Evolutionary conservation across 2,329 filamentous ascomycete genomes (phyloP), one percentile per base, ranked within the genome.

Genomic region (Claviceps lovelessii): DNA sequence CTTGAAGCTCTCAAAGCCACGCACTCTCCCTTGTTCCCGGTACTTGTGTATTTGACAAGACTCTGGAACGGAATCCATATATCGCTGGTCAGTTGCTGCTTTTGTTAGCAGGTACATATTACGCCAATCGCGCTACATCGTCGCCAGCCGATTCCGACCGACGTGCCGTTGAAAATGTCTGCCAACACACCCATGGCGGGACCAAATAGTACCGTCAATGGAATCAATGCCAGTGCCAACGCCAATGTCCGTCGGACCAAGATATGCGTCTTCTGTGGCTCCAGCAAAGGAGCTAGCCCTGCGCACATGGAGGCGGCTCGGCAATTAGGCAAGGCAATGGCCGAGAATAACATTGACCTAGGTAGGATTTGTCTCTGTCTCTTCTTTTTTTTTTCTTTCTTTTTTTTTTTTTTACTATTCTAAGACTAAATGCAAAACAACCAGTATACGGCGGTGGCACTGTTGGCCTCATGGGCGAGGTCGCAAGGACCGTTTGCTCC

Each of bases 241-340:
- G 23, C 23, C 23, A 23, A 23, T 19, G 9, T 15, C 35, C 64
- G 69, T 52, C 72, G 69, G 58, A 73, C 85, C 57, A 88, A 88
- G 60, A 85, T 96, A 67, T 95, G 89, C 69, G 91, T 97, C 61
- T 97, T 95, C 79, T 97, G 93, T 74, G 93, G 91, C 65, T 82
- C 93, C 53, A 85, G 81, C 9, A 69, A 78, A 17, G 93, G 93
- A 51, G 82, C 76, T 52, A 85, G 81, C 58, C 83, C 88, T 15
- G 77, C 77, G 5, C 88, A 96, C 70, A 72, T 94, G 63, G 82
- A 84, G 67, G 84, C 89, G 8, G 93, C 93, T 3, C 84, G 85
- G 44, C 72, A 80, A 35, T 82, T 97, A 15, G 91, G 85, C 54
- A 74, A 74, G 39, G 76, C 78, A 60, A 85, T 97, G 72, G 85